Percentiles rank a stretch among this genome's conserved stretches.
phyloP scores from a whole-genome alignment of 1,139 yeast genomes.

The Oligophagozyma castellii region DNA sequence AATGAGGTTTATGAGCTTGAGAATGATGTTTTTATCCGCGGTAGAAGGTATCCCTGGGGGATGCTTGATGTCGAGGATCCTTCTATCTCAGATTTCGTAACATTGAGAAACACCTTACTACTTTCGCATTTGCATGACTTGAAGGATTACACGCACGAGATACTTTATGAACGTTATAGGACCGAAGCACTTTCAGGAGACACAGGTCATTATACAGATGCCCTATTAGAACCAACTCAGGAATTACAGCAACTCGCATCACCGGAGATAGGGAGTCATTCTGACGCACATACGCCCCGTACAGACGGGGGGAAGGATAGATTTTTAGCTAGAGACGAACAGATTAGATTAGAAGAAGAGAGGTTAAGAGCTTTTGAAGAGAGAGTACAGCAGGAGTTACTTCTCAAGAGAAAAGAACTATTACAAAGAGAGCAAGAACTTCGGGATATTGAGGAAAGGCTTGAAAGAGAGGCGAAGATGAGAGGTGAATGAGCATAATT shows the following conservation, averaged over 20 bases:
- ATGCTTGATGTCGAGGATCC: conserved; percentile 79
- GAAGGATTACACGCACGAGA: conserved; percentile 86
- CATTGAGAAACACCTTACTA: conserved; percentile 66
- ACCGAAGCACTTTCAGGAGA: conserved; percentile 57
- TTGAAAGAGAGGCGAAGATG: conserved; percentile 41
- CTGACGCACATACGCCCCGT: conserved; percentile 3
- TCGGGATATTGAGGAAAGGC: conserved; percentile 64
- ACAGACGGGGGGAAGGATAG: conserved; percentile 29
- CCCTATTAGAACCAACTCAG: conserved; percentile 5
- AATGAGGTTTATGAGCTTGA: conserved; percentile 39
- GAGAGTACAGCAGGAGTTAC: conserved; percentile 80
- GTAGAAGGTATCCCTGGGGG: conserved; percentile 94
- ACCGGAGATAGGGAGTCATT: background rate
- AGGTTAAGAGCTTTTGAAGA: conserved; percentile 67
- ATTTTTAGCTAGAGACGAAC: conserved; percentile 62
- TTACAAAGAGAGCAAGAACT: conserved; percentile 82
- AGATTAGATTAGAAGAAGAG: conserved; percentile 68
- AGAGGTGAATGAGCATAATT: too few species aligned
- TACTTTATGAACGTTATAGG: conserved; percentile 83
- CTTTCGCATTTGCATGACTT: conserved; percentile 91
- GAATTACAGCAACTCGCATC: background rate
- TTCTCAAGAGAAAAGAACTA: conserved; percentile 71
- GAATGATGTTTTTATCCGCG: conserved; percentile 50
- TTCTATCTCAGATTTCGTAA: conserved; percentile 68
- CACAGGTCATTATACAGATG: conserved; percentile 4